Base-by-base conservation (phyloP, 2,329 filamentous ascomycete species). In the Hymenotorrendiella dingleyae region DNA sequence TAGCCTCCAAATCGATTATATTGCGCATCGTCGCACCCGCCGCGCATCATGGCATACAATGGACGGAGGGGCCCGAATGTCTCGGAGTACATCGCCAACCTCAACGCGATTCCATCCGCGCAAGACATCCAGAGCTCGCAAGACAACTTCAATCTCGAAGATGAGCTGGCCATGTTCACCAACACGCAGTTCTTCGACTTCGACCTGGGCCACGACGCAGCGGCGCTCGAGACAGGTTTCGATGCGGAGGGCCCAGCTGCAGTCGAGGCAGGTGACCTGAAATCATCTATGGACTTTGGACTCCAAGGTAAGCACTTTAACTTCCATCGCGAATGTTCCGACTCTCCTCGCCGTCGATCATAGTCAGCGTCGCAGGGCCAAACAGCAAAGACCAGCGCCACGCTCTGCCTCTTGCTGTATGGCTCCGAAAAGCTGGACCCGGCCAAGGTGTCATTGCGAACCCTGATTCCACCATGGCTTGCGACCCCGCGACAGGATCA, bases 171-270 rank as follows among this genome's bases (percentile, higher is more conserved):
- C 39, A 74, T 89, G 58, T 93, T 90, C 67, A 87, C 85, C 45
- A 90, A 91, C 65, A 81, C 84, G 34, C 79, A 86, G 54, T 91
- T 91, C 64, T 85, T 84, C 62, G 84, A 90, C 58, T 86, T 84
- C 61, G 86, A 90, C 61, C 70, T 76, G 28, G 75, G 76, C n/a
- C 72, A 75, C 53, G 72, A 74, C 58, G 72, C 72, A 47, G 74
- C 79, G 58, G 72, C 74, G 57, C 73, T 76, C 58, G 41, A 49
- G 28, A 38, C 47, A 11, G 28, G 28, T 12, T 42, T 60, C 64
- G 37, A 29, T 26, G 39, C 8, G 3, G 32, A 38, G 14, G 35
- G 23, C 17, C 39, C 28, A 37, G 36, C 29, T 19, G 22, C 42
- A n/a, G 14, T 26, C n/a, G 40, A 46, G 26, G 47, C 23, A 9